Percentiles rank a stretch among this genome's conserved stretches.
Evolutionary conservation across 2,329 filamentous ascomycete genomes (phyloP).

Genomic region (Pseudogymnoascus sp.): DNA sequence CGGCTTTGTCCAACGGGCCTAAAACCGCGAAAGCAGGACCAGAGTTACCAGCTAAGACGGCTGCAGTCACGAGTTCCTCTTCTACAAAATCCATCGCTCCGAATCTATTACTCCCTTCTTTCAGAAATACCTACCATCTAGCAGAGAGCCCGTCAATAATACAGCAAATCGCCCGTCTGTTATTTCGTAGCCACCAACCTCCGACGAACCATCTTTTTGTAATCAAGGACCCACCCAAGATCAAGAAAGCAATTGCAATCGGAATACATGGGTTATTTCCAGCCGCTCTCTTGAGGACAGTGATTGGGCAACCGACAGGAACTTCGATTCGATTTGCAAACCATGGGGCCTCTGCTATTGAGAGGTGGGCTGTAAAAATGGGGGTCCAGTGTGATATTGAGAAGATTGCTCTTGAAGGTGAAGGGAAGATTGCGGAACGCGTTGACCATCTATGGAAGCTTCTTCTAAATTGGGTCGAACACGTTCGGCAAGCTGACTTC

Average conservation of each 20-base stretch:
- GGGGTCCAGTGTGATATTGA: constrained; percentile 75
- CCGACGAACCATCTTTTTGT: constrained; percentile 66
- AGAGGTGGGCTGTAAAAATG: constrained; percentile 69
- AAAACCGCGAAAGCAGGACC: not conserved
- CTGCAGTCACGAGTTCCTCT: constrained; percentile 13
- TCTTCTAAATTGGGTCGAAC: constrained; percentile 88
- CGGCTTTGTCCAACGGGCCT: constrained; percentile 12
- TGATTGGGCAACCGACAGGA: constrained; percentile 90
- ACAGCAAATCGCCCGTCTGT: constrained; percentile 54
- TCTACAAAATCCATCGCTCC: constrained; percentile 33
- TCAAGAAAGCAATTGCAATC: constrained; percentile 84
- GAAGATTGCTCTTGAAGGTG: constrained; percentile 88
- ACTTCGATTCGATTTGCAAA: constrained; percentile 92
- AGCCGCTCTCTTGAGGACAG: constrained; percentile 74
- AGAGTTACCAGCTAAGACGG: not conserved
- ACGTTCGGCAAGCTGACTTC: constrained; percentile 80
- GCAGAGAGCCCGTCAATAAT: constrained; percentile 63
- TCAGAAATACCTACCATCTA: constrained; percentile 59
- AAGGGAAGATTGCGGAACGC: constrained; percentile 83
- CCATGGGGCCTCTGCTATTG: constrained; percentile 75
- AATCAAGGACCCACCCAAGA: constrained; percentile 58
- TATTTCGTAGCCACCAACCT: constrained; percentile 49
- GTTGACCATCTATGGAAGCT: constrained; percentile 93
- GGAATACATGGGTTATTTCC: constrained; percentile 94
- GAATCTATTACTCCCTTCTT: constrained; percentile 65